Percentiles rank a stretch among this genome's conserved stretches.
Evolutionary conservation across 2,329 filamentous ascomycete species (phyloP).

Genomic region (Talaromyces marneffei): DNA sequence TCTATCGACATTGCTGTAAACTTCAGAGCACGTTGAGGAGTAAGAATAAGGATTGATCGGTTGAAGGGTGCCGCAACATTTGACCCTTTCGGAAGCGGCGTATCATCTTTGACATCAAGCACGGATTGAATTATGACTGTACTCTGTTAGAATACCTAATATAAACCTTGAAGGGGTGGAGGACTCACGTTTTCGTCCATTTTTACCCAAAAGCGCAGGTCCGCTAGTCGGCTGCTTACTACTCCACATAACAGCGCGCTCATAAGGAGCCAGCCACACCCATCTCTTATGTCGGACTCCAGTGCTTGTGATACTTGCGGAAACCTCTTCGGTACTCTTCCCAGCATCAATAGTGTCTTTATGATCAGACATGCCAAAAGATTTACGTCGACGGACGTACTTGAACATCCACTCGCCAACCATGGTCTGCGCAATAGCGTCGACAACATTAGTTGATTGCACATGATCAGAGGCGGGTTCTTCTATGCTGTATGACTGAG

Average conservation of each 20-base stretch:
- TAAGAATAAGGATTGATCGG: constrained; percentile 89
- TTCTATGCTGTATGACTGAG: constrained; percentile 28
- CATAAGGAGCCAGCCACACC: constrained; percentile 98
- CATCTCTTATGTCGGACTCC: constrained; percentile 82
- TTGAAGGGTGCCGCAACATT: constrained; percentile 61
- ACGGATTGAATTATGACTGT: constrained; percentile 91
- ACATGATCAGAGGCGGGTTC: constrained; percentile 54
- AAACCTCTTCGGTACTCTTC: constrained; percentile 61
- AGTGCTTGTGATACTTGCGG: constrained; percentile 59
- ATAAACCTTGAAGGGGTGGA: neutral
- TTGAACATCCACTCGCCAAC: constrained; percentile 68
- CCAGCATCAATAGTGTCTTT: constrained; percentile 44
- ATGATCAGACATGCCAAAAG: constrained; percentile 65
- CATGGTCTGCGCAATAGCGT: constrained; percentile 97
- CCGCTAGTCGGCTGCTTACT: constrained; percentile 91
- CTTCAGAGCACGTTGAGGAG: constrained; percentile 86
- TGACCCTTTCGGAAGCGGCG: constrained; percentile 68
- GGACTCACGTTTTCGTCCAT: constrained; percentile 82
- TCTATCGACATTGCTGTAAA: constrained; percentile 81
- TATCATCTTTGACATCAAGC: constrained; percentile 92
- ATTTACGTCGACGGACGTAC: constrained; percentile 60
- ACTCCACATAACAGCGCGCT: constrained; percentile 94
- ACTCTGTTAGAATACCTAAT: neutral
- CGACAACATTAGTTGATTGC: constrained; percentile 75
- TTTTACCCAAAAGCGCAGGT: constrained; percentile 84